Evolutionary conservation across 2,329 filamentous ascomycete species (phyloP).

Genomic region (Bisporella sp.): DNA sequence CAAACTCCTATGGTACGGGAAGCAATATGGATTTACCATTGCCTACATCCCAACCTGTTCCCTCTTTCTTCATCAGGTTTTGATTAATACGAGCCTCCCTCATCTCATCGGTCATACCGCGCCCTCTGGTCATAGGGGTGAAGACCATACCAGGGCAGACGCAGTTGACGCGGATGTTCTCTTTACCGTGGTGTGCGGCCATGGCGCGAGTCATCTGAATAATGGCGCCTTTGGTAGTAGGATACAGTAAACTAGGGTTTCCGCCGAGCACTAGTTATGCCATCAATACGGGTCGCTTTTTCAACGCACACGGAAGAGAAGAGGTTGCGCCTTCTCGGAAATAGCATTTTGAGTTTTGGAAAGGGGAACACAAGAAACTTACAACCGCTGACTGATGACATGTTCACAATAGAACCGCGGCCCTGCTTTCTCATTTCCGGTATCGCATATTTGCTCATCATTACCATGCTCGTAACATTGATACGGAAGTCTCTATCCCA

Average conservation of each 20-base stretch:
- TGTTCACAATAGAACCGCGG: conserved; percentile 31
- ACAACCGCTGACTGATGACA: conserved; percentile 29
- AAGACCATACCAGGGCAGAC: conserved; percentile 46
- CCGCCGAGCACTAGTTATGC: conserved; percentile 28
- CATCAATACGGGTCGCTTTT: too few species aligned
- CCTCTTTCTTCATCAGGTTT: conserved; percentile 48
- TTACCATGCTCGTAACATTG: conserved; percentile 59
- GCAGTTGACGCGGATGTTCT: conserved; percentile 47
- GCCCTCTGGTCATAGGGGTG: conserved; percentile 38
- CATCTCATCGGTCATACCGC: conserved; percentile 33
- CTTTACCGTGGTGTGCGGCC: conserved; percentile 44
- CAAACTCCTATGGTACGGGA: not conserved
- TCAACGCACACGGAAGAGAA: too few species aligned
- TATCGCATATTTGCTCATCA: conserved; percentile 55
- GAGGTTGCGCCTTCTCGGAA: too few species aligned
- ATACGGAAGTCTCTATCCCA: conserved; percentile 52
- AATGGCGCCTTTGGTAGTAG: conserved; percentile 41
- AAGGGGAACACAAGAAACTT: not conserved
- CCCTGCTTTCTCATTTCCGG: conserved; percentile 51
- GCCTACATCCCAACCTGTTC: conserved; percentile 46
- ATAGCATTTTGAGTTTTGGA: not conserved
- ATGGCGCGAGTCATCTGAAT: conserved; percentile 50
- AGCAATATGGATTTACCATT: conserved; percentile 31
- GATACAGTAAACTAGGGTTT: conserved; percentile 38
- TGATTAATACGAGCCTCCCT: conserved; percentile 32